phyloP scores from a whole-genome alignment of 768 basidiomycete species.

The Rhodotorula kratochvilovae region DNA sequence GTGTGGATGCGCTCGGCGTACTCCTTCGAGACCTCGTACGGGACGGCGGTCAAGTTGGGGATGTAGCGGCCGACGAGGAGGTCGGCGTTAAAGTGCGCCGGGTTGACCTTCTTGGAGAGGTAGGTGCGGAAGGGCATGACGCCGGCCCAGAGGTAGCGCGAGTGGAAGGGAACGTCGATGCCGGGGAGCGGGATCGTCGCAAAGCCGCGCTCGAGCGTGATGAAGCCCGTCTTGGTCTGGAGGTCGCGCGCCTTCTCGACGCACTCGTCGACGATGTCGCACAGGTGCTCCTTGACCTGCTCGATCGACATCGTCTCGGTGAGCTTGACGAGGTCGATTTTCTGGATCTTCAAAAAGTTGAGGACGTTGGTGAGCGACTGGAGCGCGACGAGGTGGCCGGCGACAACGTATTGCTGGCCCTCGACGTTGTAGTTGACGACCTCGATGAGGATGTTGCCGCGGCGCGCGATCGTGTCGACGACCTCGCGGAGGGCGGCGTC shows the following conservation, averaged over 20 bases:
- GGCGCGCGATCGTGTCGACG: constrained; percentile 77
- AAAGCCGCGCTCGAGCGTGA: constrained; percentile 93
- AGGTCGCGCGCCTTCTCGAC: constrained; percentile 69
- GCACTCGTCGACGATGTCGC: constrained; percentile 81
- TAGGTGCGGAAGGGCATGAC: constrained; percentile 48
- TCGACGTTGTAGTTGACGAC: constrained; percentile 75
- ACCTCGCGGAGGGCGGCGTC: constrained; percentile 95
- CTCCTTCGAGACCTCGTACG: constrained; percentile 73
- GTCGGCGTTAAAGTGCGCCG: constrained; percentile 84
- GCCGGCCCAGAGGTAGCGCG: constrained; percentile 90
- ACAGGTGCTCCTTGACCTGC: constrained; percentile 92
- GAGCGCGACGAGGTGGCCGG: constrained; percentile 87
- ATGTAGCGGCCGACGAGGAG: constrained; percentile 93
- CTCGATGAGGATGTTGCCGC: constrained; percentile 78
- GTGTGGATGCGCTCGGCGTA: constrained; percentile 95
- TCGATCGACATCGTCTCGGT: constrained; percentile 82
- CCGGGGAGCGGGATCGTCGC: constrained; percentile 64
- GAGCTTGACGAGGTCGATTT: constrained; percentile 65
- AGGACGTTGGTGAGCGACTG: constrained; percentile 76
- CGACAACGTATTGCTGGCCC: constrained; percentile 99
- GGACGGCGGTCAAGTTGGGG: constrained; percentile 87
- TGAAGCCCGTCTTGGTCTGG: constrained; percentile 70
- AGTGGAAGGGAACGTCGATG: constrained; percentile 99
- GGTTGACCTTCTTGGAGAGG: constrained; percentile 95
- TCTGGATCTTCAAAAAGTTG: constrained; percentile 93